Conservation (phyloP, 2,329 filamentous ascomycete genomes). For the Colletotrichum brevisporum region DNA sequence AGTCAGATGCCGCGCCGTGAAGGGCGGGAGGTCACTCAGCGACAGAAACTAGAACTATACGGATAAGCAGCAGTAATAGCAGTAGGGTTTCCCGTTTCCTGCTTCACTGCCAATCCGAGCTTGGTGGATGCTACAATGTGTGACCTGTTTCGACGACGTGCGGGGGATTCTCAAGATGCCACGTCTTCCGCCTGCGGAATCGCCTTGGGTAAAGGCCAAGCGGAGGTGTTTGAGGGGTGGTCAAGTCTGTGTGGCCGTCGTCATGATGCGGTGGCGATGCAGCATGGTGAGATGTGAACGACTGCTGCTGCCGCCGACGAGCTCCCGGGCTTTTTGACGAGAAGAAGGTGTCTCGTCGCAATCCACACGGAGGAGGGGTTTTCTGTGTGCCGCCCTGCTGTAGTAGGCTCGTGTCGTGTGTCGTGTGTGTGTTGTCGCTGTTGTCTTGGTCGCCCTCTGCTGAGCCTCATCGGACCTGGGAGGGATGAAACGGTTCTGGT, state of each 20-base stretch:
- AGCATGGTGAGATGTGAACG: neutral
- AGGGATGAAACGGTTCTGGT: conserved; percentile 38
- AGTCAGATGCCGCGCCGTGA: neutral
- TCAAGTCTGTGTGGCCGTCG: neutral
- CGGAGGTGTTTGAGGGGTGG: neutral
- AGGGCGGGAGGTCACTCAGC: neutral
- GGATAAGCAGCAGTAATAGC: too few relatives aligned
- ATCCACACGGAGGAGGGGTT: neutral
- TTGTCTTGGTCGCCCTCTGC: neutral
- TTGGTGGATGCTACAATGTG: neutral
- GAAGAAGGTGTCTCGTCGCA: neutral
- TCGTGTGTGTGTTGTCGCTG: neutral
- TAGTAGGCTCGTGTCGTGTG: neutral
- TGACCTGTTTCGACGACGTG: conserved; percentile 1
- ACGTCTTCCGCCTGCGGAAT: neutral
- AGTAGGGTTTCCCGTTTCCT: neutral
- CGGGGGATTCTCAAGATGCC: neutral
- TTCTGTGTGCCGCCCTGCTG: conserved; percentile 1
- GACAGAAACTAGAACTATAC: too few relatives aligned
- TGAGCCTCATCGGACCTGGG: conserved; percentile 29
- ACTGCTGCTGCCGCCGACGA: neutral
- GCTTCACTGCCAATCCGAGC: neutral
- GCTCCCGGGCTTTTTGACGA: neutral
- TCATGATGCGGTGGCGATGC: neutral
- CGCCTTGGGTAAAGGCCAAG: neutral